Evolutionary conservation across 345 rosid genomes (phyloP), one percentile per base, ranked within the genome.

Genomic region (Arabidopsis suecica): DNA sequence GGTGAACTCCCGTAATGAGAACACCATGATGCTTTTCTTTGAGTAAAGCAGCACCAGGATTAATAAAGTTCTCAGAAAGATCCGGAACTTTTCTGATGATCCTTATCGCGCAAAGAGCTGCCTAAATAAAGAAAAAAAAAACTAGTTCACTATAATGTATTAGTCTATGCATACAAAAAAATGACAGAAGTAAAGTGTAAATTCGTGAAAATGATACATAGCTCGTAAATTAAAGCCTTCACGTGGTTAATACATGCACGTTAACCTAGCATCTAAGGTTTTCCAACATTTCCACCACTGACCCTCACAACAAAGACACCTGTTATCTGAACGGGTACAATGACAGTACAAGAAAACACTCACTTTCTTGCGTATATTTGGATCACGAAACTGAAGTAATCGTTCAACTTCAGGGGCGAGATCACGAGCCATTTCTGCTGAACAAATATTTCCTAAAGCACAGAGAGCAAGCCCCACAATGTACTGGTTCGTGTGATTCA

Each of bases 391-490:
- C 41, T 87, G 93, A 80, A 94, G 84, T 75, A 94, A 80, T 84
- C 90, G 87, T 83, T 94, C 98, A 55, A 94, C 98, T 84, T 94
- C 98, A 38, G 97, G 96, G 22, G 97, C 97, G 66, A 94, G 96
- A 88, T 91, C 98, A 77, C 97, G 93, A 48, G 98, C 98, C 97
- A 94, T 94, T 84, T 94, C 98, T 32, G 97, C 97, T 9, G 97
- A 94, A 68, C 97, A 91, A 33, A 94, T 94, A 79, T 94, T 94
- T 68, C 97, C 98, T 78, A 94, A 83, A 79, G 98, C 98, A 85
- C 97, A 94, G 79, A 94, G 95, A 47, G 98, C 98, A 83, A 94
- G 98, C 73, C 98, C 98, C 78, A 94, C 96, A 60, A 88, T 91
- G 74, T 94, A 91, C 80, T 90, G 98, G 81, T 91, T 91, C 23